Conservation (phyloP, 1,284 basidiomycete species). For the Rhodotorula glutinis region DNA sequence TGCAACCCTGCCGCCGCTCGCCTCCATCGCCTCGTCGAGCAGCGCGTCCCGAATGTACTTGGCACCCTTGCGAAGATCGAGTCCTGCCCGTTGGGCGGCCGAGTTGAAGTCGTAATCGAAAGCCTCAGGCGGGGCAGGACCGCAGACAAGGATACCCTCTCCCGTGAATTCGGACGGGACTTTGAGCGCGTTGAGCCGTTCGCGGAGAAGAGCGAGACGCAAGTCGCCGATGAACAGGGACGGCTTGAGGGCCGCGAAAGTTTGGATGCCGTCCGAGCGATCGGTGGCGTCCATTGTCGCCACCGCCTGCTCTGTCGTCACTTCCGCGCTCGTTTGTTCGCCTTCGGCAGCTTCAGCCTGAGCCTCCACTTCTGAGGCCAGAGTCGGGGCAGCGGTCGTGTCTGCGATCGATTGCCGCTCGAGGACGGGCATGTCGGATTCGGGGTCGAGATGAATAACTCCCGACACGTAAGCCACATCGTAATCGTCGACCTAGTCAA, state of each 20-base stretch:
- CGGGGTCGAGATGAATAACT: constrained; percentile 73
- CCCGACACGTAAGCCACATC: constrained; percentile 90
- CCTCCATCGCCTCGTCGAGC: constrained; percentile 33
- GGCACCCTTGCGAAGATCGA: constrained; percentile 16
- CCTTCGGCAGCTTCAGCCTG: not conserved
- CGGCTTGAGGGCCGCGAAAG: constrained; percentile 64
- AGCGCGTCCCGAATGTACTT: constrained; percentile 52
- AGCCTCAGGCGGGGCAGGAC: constrained; percentile 47
- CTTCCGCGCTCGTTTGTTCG: not conserved
- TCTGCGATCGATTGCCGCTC: constrained; percentile 38
- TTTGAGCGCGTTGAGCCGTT: constrained; percentile 65
- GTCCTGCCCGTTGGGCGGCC: constrained; percentile 7
- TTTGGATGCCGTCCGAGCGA: not conserved
- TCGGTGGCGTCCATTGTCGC: constrained; percentile 45
- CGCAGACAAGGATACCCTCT: constrained; percentile 92
- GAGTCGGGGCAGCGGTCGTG: not conserved
- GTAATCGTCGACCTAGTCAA: constrained; percentile 84
- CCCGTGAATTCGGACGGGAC: constrained; percentile 88
- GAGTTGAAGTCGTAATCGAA: constrained; percentile 22
- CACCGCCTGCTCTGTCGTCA: not conserved
- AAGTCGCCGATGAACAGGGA: constrained; percentile 95
- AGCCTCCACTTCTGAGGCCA: not conserved
- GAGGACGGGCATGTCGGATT: constrained; percentile 61
- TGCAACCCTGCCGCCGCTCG: constrained; percentile 70
- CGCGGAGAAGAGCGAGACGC: constrained; percentile 79